Percentiles rank a stretch among this genome's conserved stretches.
Conservation (phyloP, 2,329 filamentous ascomycete species). For the Clarireedia hainanense region DNA sequence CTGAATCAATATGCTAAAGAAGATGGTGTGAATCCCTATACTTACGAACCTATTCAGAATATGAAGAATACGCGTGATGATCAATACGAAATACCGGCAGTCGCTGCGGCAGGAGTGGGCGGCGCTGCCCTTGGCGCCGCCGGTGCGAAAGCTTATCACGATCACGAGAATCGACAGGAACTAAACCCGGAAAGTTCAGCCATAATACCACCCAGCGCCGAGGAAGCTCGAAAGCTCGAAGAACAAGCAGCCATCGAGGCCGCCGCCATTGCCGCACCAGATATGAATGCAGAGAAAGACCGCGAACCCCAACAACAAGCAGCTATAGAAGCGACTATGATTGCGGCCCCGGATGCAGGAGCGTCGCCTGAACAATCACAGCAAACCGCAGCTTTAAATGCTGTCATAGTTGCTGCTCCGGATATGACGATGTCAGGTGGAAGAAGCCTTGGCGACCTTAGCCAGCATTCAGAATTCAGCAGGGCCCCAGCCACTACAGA, state of each 20-base stretch:
- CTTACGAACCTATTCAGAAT: slow-evolving; percentile 26
- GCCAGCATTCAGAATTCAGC: background rate
- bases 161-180: slow-evolving; percentile 13
- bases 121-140: slow-evolving; percentile 15
- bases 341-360: slow-evolving; percentile 12
- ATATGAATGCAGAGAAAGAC: slow-evolving; percentile 12
- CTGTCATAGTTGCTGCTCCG: background rate
- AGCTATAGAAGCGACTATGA: slow-evolving; percentile 10
- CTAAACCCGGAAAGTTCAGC: slow-evolving; percentile 14
- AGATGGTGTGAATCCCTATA: slow-evolving; percentile 53
- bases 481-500: background rate
- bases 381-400: background rate
- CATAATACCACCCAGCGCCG: slow-evolving; percentile 21
- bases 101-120: slow-evolving; percentile 17
- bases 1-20: slow-evolving; percentile 43
- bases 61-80: slow-evolving; percentile 4
- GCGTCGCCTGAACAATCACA: background rate
- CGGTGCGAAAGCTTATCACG: slow-evolving; percentile 15
- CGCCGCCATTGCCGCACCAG: slow-evolving; percentile 20
- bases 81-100: slow-evolving; percentile 4
- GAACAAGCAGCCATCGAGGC: slow-evolving; percentile 20
- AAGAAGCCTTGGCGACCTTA: slow-evolving; percentile 17
- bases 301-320: slow-evolving; percentile 12
- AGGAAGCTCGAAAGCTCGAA: slow-evolving; percentile 6
- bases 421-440: slow-evolving; percentile 18